Evolutionary conservation across 805 yeast genomes (phyloP).

Genomic region (Ogataea populi-albae): DNA sequence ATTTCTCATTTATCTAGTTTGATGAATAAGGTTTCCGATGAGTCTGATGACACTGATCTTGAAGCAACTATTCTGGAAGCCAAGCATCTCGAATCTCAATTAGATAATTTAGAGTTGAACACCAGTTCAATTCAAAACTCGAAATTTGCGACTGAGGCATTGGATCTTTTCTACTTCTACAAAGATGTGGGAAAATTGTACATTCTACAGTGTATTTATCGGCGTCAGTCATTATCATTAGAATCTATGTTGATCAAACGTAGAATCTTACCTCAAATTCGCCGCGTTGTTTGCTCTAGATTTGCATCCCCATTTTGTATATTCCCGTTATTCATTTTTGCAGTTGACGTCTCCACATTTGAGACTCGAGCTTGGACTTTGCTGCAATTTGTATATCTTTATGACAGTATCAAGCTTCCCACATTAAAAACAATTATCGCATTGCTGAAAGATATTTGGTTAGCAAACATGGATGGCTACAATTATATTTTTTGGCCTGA

Average conservation of each 20-base stretch:
- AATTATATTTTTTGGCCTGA: conserved; percentile 17
- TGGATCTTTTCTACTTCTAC: conserved; percentile 7
- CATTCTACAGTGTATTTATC: conserved; percentile 11
- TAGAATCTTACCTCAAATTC: conserved; percentile 4
- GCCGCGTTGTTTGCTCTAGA: conserved; percentile 2
- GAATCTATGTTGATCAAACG: conserved; percentile 12
- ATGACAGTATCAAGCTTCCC: conserved; percentile 8
- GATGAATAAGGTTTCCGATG: conserved; percentile 10
- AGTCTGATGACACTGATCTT: conserved; percentile 11
- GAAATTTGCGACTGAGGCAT: not conserved
- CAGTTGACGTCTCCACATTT: conserved; percentile 17
- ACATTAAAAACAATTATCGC: conserved; percentile 1
- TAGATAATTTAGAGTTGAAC: too few species aligned
- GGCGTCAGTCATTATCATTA: conserved; percentile 14
- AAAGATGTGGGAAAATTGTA: conserved; percentile 11
- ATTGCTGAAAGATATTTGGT: conserved; percentile 11
- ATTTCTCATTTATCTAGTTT: conserved; percentile 10
- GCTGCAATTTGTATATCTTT: conserved; percentile 8
- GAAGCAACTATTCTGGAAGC: conserved; percentile 15
- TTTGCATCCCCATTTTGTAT: conserved; percentile 1
- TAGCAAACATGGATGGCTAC: conserved; percentile 13
- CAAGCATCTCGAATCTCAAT: conserved; percentile 7
- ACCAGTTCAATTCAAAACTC: too few species aligned
- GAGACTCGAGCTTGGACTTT: conserved; percentile 16
- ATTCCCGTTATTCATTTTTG: conserved; percentile 12